A percentile compares a stretch with the other conserved stretches of the same genome.
These are phyloP conservation scores for Moesziomyces globuligerus DNA, from an alignment of 1,284 basidiomycete species.

Conservation along the genomic window DNA sequence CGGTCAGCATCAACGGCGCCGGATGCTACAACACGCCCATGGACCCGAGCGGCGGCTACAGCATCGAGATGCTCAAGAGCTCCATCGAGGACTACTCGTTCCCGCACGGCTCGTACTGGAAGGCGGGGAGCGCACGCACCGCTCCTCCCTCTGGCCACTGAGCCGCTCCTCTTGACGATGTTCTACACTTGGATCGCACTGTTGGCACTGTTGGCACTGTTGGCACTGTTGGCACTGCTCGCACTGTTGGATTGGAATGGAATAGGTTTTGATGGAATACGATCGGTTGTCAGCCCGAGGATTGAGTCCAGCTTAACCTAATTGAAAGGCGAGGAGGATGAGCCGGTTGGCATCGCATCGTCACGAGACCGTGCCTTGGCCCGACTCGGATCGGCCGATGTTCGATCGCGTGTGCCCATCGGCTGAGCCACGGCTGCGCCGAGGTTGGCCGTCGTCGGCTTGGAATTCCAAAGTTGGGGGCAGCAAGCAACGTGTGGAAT, in stretches of 20 bases:
- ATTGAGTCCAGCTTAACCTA: no score
- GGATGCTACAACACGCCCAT: slow-evolving; percentile 86
- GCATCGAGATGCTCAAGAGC: slow-evolving; percentile 69
- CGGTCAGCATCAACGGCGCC: slow-evolving; percentile 84
- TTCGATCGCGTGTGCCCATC: not conserved
- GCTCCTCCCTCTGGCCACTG: slow-evolving; percentile 45
- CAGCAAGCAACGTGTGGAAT: slow-evolving; percentile 5
- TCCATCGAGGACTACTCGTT: slow-evolving; percentile 68
- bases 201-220: slow-evolving; percentile 2
- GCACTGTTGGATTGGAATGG: no score
- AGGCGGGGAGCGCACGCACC: slow-evolving; percentile 34
- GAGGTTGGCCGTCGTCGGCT: not conserved
- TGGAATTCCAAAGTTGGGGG: slow-evolving; percentile 3
- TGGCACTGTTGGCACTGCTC: no score
- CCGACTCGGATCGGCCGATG: not conserved
- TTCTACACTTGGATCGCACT: slow-evolving; percentile 1
- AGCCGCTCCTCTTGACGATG: not conserved
- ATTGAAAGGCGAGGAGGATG: no score
- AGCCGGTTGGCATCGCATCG: not conserved
- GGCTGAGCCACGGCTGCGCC: not conserved
- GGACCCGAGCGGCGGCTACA: slow-evolving; percentile 69
- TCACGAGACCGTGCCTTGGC: not conserved
- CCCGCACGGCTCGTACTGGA: slow-evolving; percentile 70
- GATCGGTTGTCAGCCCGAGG: no score
- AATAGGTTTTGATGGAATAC: no score